These are phyloP conservation scores for Vachellia pachyceras DNA, from an alignment of 306 rosid genomes.

Conservation along the genomic window DNA sequence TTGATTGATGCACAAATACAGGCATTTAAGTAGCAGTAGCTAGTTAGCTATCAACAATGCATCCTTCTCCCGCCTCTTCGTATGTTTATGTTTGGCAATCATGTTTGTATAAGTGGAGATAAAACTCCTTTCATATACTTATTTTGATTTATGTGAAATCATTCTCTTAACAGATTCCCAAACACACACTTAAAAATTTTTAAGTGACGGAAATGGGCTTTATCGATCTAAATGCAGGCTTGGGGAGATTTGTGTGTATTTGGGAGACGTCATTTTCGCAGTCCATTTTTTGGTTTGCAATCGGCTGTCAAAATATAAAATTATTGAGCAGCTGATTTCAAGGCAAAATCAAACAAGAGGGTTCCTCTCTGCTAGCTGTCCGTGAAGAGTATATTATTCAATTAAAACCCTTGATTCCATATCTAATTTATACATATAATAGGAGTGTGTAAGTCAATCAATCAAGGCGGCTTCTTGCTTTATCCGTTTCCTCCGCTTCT, in stretches of 20 bases:
- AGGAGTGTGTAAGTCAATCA: background rate
- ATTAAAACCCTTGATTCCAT: background rate
- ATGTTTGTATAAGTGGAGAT: no score
- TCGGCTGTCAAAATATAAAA: constrained; percentile 2
- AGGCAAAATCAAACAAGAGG: constrained; percentile 10
- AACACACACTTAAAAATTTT: no score
- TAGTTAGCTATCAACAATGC: background rate
- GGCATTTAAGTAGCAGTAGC: background rate
- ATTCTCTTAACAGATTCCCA: no score
- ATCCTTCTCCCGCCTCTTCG: background rate
- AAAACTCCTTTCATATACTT: no score
- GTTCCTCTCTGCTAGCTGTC: background rate
- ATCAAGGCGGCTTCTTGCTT: background rate
- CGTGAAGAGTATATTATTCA: background rate
- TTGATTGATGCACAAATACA: background rate
- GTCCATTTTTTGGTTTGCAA: background rate
- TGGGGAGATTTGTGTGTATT: background rate
- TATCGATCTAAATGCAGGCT: background rate
- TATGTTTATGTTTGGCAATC: no score
- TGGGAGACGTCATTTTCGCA: background rate
- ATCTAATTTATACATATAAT: background rate
- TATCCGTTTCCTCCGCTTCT: background rate
- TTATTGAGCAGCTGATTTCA: constrained; percentile 10
- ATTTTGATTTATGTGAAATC: no score
- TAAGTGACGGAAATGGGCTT: background rate